Evolutionary conservation across 2,329 filamentous ascomycete genomes (phyloP).

Genomic region (Cadophora malorum): DNA sequence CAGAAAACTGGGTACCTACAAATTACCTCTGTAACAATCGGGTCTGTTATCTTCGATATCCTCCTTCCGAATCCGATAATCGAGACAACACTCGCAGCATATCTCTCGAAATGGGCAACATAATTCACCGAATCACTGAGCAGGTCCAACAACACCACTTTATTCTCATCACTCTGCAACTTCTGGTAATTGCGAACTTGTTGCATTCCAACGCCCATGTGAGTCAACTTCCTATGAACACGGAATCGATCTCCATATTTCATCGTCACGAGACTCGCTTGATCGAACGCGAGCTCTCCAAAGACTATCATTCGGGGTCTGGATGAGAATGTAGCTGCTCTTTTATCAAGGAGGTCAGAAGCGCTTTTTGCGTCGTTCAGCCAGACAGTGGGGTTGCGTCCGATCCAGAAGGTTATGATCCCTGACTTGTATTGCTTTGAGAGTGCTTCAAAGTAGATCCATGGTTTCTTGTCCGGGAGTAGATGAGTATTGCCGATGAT

Average conservation of each 20-base stretch:
- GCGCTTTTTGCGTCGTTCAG: slow-evolving; percentile 34
- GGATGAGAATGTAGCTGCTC: slow-evolving; percentile 35
- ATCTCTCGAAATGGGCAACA: slow-evolving; percentile 36
- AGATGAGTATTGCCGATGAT: slow-evolving; percentile 35
- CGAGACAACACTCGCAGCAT: slow-evolving; percentile 37
- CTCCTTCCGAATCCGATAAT: slow-evolving; percentile 38
- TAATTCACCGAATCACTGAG: slow-evolving; percentile 38
- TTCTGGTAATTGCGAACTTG: slow-evolving; percentile 35
- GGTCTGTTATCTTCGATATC: slow-evolving; percentile 31
- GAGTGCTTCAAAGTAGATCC: slow-evolving; percentile 36
- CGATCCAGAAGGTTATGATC: slow-evolving; percentile 38
- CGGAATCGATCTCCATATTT: slow-evolving; percentile 36
- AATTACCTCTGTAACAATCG: slow-evolving; percentile 37
- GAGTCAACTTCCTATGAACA: slow-evolving; percentile 36
- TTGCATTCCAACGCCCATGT: slow-evolving; percentile 36
- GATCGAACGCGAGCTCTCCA: slow-evolving; percentile 33
- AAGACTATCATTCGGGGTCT: slow-evolving; percentile 36
- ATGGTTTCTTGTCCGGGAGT: slow-evolving; percentile 35
- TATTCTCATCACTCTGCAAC: slow-evolving; percentile 38
- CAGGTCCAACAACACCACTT: slow-evolving; percentile 32
- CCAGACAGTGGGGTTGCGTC: slow-evolving; percentile 34
- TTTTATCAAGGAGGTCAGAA: slow-evolving; percentile 35
- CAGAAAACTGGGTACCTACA: neutral
- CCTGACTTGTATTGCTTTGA: slow-evolving; percentile 33
- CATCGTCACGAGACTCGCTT: slow-evolving; percentile 36